Percentiles rank a stretch among this genome's conserved stretches.
phyloP scores from a whole-genome alignment of 2,329 filamentous ascomycete genomes.

The Neospermospora avenae region DNA sequence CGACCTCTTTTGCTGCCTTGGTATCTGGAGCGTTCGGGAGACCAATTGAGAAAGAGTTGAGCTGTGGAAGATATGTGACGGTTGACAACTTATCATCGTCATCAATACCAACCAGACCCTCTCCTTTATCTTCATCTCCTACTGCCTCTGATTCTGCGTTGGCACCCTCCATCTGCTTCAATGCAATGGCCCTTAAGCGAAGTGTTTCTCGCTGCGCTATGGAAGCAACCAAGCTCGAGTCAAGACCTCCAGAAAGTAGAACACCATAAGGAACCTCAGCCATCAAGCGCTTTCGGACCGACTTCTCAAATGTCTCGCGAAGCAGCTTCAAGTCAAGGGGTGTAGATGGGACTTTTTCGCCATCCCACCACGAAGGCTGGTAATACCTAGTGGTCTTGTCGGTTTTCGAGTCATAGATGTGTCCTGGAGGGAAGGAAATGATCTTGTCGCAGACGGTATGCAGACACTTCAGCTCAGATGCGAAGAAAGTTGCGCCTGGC shows the following conservation, averaged over 20 bases:
- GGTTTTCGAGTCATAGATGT: conserved; percentile 93
- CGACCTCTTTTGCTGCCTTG: conserved; percentile 86
- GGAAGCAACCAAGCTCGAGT: conserved; percentile 90
- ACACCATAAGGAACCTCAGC: conserved; percentile 98
- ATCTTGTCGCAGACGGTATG: conserved; percentile 94
- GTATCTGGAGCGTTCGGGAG: conserved; percentile 91
- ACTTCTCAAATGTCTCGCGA: conserved; percentile 78
- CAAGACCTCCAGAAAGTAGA: conserved; percentile 87
- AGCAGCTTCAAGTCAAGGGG: conserved; percentile 82
- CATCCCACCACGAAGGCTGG: conserved; percentile 89
- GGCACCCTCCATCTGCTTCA: conserved; percentile 43
- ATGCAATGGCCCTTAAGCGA: conserved; percentile 65
- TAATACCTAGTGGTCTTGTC: conserved; percentile 84
- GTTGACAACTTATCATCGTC: conserved; percentile 87
- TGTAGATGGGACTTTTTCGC: conserved; percentile 69
- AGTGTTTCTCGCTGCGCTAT: conserved; percentile 93
- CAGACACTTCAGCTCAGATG: conserved; percentile 92
- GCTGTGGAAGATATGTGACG: conserved; percentile 84
- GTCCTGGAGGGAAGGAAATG: conserved; percentile 88
- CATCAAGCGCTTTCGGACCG: conserved; percentile 96
- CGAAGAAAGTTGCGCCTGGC: conserved; percentile 87
- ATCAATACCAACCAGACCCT: conserved; percentile 88
- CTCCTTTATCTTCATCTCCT: conserved; percentile 54
- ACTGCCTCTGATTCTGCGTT: conserved; percentile 37
- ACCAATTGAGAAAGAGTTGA: conserved; percentile 99